A percentile compares a stretch with the other conserved stretches of the same genome.
Conservation (phyloP, 805 yeast genomes). For the Priceomyces haplophilus region DNA sequence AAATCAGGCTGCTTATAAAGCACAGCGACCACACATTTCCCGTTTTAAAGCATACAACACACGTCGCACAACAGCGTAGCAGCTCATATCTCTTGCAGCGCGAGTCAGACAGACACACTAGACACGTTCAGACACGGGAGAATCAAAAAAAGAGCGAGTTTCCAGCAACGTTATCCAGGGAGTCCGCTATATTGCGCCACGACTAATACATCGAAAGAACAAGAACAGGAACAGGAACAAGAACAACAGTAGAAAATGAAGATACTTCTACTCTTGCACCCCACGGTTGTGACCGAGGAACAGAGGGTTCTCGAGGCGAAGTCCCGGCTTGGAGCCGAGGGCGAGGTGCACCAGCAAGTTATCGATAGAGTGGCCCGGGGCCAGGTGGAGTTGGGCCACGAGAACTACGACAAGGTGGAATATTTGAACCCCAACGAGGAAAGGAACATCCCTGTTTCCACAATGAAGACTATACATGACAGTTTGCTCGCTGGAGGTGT, state of each 20-base stretch:
- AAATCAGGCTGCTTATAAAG: neutral
- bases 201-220: too few species aligned
- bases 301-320: slow-evolving; percentile 42
- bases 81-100: too few species aligned
- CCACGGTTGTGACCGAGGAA: slow-evolving; percentile 62
- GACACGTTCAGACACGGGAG: too few species aligned
- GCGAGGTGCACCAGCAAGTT: slow-evolving; percentile 45
- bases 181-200: too few species aligned
- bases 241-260: slow-evolving; percentile 9
- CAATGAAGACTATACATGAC: slow-evolving; percentile 38
- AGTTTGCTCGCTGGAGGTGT: slow-evolving; percentile 44
- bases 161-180: too few species aligned
- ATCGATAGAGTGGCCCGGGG: slow-evolving; percentile 56
- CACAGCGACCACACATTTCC: too few species aligned
- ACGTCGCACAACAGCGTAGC: too few species aligned
- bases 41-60: too few species aligned
- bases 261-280: slow-evolving; percentile 55
- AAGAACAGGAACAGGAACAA: neutral
- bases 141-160: too few species aligned
- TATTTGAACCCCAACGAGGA: slow-evolving; percentile 57
- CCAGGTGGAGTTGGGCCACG: slow-evolving; percentile 35
- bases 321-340: slow-evolving; percentile 23
- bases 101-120: too few species aligned
- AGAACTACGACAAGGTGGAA: slow-evolving; percentile 42
- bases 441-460: slow-evolving; percentile 45